Conservation (phyloP, 768 basidiomycete species). For the Russula sp. region DNA sequence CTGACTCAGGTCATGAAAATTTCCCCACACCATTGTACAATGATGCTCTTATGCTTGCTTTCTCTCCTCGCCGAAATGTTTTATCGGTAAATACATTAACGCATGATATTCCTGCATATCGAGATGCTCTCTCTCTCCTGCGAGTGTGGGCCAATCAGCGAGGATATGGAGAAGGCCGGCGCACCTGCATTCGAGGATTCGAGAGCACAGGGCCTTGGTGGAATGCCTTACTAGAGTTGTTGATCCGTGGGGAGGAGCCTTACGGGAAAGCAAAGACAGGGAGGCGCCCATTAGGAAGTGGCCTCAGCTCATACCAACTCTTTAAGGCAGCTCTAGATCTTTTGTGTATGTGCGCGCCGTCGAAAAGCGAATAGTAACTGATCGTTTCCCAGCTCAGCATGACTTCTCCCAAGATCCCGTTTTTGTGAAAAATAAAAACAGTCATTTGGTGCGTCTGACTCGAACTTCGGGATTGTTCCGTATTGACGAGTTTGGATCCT, state of each 20-base stretch:
- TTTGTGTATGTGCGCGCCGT: slow-evolving; percentile 48
- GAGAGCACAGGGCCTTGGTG: slow-evolving; percentile 64
- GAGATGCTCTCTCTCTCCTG: slow-evolving; percentile 69
- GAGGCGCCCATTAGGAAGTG: slow-evolving; percentile 61
- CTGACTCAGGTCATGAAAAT: slow-evolving; percentile 25
- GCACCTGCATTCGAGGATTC: slow-evolving; percentile 60
- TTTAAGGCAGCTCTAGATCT: slow-evolving; percentile 82
- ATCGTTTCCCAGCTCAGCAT: slow-evolving; percentile 48
- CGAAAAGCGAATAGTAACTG: background rate
- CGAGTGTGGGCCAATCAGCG: slow-evolving; percentile 88
- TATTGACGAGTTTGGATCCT: slow-evolving; percentile 1
- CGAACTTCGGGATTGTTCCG: background rate
- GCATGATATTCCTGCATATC: slow-evolving; percentile 49
- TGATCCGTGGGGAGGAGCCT: slow-evolving; percentile 63
- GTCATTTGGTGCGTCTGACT: slow-evolving; percentile 42
- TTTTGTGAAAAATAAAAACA: slow-evolving; percentile 50
- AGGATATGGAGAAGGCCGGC: slow-evolving; percentile 57
- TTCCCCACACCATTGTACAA: slow-evolving; percentile 76
- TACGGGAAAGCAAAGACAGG: slow-evolving; percentile 24
- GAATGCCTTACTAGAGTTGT: slow-evolving; percentile 50
- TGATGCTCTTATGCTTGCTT: slow-evolving; percentile 51
- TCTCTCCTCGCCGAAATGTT: slow-evolving; percentile 41
- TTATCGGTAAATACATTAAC: slow-evolving; percentile 41
- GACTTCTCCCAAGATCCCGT: slow-evolving; percentile 51
- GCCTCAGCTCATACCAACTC: slow-evolving; percentile 85